These are phyloP conservation scores for Periconia macrospinosa DNA, from an alignment of 2,329 filamentous ascomycete genomes.

Conservation along the genomic window DNA sequence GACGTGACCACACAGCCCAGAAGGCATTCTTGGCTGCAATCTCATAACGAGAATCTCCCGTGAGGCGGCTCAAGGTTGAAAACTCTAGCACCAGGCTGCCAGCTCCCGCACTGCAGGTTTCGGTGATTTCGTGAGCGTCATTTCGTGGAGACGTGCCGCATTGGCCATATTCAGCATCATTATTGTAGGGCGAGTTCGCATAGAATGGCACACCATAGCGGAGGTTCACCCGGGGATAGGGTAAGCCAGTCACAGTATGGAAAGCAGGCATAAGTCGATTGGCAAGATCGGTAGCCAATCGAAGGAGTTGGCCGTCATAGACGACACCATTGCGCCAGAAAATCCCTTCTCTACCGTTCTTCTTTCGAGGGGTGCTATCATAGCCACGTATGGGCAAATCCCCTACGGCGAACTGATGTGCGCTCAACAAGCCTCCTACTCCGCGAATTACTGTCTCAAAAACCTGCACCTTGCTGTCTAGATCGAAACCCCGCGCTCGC, in stretches of 20 bases:
- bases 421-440: conserved; percentile 85
- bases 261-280: conserved; percentile 88
- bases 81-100: conserved; percentile 94
- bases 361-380: conserved; percentile 50
- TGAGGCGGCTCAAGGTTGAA: conserved; percentile 83
- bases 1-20: conserved; percentile 91
- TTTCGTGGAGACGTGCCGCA: conserved; percentile 51
- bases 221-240: conserved; percentile 92
- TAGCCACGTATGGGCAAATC: conserved; percentile 87
- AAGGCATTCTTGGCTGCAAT: conserved; percentile 88
- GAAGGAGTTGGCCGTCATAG: conserved; percentile 87
- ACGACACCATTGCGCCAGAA: conserved; percentile 74
- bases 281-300: conserved; percentile 85
- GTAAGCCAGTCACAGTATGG: conserved; percentile 85
- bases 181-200: conserved; percentile 77
- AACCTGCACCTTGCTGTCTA: conserved; percentile 97
- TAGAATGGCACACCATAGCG: conserved; percentile 92
- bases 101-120: conserved; percentile 96
- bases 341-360: conserved; percentile 51
- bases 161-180: conserved; percentile 52
- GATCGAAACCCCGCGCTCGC: conserved; percentile 80
- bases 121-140: conserved; percentile 72
- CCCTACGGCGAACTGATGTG: conserved; percentile 89
- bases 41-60: conserved; percentile 86
- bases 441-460: conserved; percentile 98